These are phyloP conservation scores for Sporothrix pallida DNA, from an alignment of 2,329 filamentous ascomycete genomes.

Conservation along the genomic window DNA sequence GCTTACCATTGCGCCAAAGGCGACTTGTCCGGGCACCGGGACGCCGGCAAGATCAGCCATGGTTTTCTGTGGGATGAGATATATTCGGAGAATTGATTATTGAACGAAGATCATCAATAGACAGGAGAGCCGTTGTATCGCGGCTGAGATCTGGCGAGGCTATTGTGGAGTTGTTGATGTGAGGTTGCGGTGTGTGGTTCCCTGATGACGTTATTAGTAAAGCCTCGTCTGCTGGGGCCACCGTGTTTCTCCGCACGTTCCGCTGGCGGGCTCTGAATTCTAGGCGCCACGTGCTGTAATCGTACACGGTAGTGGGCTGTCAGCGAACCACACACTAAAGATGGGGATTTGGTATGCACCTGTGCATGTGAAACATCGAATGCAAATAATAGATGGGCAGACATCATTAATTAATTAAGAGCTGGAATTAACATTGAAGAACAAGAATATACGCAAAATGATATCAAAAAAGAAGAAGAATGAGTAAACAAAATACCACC, in stretches of 20 bases:
- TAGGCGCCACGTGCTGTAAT: background rate
- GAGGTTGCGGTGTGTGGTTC: background rate
- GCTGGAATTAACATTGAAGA: background rate
- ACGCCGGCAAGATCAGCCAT: slow-evolving; percentile 28
- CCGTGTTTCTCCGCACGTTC: slow-evolving; percentile 4
- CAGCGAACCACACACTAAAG: too few species aligned
- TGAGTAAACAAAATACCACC: background rate
- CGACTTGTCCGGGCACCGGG: slow-evolving; percentile 23
- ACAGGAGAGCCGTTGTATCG: background rate
- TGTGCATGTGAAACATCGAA: background rate
- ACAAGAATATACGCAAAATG: background rate
- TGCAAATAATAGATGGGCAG: background rate
- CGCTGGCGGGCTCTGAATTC: background rate
- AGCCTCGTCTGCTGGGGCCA: background rate
- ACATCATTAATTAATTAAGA: background rate
- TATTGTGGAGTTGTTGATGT: background rate
- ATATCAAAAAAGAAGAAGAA: background rate
- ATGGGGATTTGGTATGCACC: background rate
- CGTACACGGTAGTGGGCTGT: too few species aligned
- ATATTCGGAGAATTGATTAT: background rate
- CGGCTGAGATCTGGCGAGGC: background rate
- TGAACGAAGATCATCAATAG: background rate
- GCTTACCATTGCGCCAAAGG: slow-evolving; percentile 33
- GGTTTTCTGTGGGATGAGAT: background rate
- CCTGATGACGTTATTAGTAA: slow-evolving; percentile 21